These are phyloP conservation scores for Salix brachista DNA, from an alignment of 345 rosid genomes.

Conservation along the genomic window DNA sequence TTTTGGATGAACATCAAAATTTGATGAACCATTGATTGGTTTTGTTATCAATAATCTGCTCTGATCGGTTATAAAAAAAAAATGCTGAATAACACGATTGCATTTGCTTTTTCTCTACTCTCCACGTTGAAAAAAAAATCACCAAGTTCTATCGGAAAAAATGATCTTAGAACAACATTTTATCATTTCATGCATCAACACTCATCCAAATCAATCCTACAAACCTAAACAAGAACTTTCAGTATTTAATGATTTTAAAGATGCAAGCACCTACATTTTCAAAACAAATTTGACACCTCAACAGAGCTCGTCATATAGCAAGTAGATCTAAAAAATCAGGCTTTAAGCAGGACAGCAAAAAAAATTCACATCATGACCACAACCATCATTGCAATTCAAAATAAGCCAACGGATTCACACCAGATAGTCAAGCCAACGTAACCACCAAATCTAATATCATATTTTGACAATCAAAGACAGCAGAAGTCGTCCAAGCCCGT, in stretches of 20 bases:
- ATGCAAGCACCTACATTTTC: not conserved
- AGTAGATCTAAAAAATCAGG: not conserved
- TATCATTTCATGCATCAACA: not conserved
- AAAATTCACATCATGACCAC: not conserved
- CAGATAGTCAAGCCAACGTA: not conserved
- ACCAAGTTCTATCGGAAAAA: not conserved
- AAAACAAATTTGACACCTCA: not conserved
- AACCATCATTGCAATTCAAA: not conserved
- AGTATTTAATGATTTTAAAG: not conserved
- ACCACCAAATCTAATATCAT: conserved; percentile 2
- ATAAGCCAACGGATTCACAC: not conserved
- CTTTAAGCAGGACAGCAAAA: not conserved
- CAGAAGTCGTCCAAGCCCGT: not conserved
- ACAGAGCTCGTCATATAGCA: not conserved
- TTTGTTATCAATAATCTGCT: not conserved
- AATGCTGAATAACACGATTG: not conserved
- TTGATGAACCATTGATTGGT: not conserved
- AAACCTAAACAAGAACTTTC: not conserved
- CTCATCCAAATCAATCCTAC: not conserved
- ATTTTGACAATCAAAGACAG: not conserved
- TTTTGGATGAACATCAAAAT: not conserved
- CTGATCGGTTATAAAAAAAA: not conserved
- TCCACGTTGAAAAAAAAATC: not conserved
- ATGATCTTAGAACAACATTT: not conserved
- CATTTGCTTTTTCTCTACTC: not conserved